These are phyloP conservation scores for Trichoderma lentiforme DNA, from an alignment of 2,329 filamentous ascomycete species.

Conservation along the genomic window DNA sequence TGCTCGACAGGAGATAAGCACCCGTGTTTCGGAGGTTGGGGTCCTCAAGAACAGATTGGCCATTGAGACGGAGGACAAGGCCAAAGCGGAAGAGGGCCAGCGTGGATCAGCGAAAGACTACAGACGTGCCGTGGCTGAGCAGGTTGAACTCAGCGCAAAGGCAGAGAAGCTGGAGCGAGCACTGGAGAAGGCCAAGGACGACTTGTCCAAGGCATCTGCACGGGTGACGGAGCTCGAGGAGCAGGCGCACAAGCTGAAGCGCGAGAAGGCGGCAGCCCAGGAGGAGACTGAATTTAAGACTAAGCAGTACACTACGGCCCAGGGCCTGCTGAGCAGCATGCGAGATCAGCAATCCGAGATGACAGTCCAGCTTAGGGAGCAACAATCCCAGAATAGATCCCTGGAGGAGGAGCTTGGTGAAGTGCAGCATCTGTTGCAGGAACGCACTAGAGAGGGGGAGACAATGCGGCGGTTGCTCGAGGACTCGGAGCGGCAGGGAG, in stretches of 20 bases:
- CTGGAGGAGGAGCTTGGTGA: constrained; percentile 91
- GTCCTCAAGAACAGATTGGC: constrained; percentile 73
- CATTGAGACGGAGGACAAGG: constrained; percentile 66
- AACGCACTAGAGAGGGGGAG: constrained; percentile 87
- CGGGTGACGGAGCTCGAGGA: constrained; percentile 68
- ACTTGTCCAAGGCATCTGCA: constrained; percentile 63
- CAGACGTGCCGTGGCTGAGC: constrained; percentile 72
- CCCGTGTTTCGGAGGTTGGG: constrained; percentile 76
- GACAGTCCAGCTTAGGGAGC: constrained; percentile 86
- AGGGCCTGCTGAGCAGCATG: constrained; percentile 86
- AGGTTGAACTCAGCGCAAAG: constrained; percentile 70
- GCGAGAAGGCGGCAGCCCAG: constrained; percentile 63
- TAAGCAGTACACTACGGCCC: constrained; percentile 80
- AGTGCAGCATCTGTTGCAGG: constrained; percentile 78
- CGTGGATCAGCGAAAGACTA: constrained; percentile 72
- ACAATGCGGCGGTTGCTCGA: constrained; percentile 88
- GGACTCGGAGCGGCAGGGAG: constrained; percentile 80
- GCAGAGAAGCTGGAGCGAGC: constrained; percentile 70
- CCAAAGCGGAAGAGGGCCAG: constrained; percentile 76
- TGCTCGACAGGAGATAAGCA: constrained; percentile 65
- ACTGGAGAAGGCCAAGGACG: constrained; percentile 67
- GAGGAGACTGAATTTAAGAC: constrained; percentile 83
- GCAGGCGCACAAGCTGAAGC: constrained; percentile 63
- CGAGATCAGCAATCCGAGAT: constrained; percentile 88
- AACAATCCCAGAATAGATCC: constrained; percentile 74